Evolutionary conservation across 768 basidiomycete species (phyloP), one percentile per base, ranked within the genome.

Genomic region (Pisolithus marmoratus): DNA sequence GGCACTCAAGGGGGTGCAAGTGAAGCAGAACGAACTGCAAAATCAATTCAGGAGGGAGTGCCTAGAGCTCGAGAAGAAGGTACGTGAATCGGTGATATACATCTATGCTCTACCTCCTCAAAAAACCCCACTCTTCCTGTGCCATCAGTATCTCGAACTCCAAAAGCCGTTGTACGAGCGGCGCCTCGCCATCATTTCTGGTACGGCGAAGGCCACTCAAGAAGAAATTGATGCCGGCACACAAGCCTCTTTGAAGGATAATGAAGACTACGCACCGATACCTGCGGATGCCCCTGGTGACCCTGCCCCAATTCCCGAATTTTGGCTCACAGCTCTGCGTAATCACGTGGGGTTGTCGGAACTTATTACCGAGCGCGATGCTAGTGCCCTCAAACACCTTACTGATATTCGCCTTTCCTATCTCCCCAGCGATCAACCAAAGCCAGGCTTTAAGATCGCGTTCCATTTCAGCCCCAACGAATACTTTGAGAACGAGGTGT

Each of bases 251-350:
- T 64, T 77, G 57, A 87, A 94, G 64, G 90, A 90, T 48, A 84
- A 94, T 57, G 81, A 78, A 26, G 78, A 84, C 0, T 86, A 87
- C 70, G 73, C 73, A 24, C 75, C 81, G 19, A 75, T 91, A 14
- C 72, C 83, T 49, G 77, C 74, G 54, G 83, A 79, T 52, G 62
- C 69, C 31, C 64, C 75, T 1, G 71, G 69, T 14, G 70, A 72
- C 36, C 67, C 61, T 55, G 75, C 46, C 44, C 60, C 63, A 48
- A 90, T 99, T 59, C 91, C 94, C 48, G 87, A 95, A 62, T 99
- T 99, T 80, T 99, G 95, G 95, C 83, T 96, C 61, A 98, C 96
- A 1, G 92, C 94, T 3, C 78, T 98, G 49, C 84, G 89, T 58
- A 98, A 96, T 71, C 94, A 98, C 68, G 70, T 87, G 50, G 90